Evolutionary conservation across 345 rosid species (phyloP).

Genomic region (Euclidium syriacum): DNA sequence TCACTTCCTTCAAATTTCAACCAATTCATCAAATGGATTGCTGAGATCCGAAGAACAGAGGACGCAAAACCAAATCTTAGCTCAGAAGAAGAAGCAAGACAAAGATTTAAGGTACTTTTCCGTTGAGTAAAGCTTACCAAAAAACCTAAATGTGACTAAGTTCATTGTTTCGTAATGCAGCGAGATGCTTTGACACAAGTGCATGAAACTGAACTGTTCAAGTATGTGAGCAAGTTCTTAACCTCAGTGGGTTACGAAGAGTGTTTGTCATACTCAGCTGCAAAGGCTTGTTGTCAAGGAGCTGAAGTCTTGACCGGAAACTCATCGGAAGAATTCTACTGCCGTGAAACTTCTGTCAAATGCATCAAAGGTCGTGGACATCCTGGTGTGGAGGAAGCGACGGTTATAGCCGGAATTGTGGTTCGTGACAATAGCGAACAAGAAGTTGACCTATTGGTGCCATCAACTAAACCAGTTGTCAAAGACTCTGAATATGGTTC

Average conservation of each 20-base stretch:
- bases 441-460: slow-evolving; percentile 37
- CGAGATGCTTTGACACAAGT: slow-evolving; percentile 43
- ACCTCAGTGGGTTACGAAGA: slow-evolving; percentile 35
- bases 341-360: slow-evolving; percentile 57
- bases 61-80: slow-evolving; percentile 54
- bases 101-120: slow-evolving; percentile 57
- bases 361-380: slow-evolving; percentile 39
- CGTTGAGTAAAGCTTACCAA: too few species aligned
- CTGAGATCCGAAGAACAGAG: slow-evolving; percentile 65
- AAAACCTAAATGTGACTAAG: too few species aligned
- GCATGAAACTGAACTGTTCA: slow-evolving; percentile 40
- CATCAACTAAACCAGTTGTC: slow-evolving; percentile 28
- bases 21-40: slow-evolving; percentile 85
- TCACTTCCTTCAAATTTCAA: slow-evolving; percentile 63
- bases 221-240: slow-evolving; percentile 39
- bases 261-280: slow-evolving; percentile 53
- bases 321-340: slow-evolving; percentile 40
- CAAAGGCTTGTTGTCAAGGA: slow-evolving; percentile 76
- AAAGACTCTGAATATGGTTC: slow-evolving; percentile 37
- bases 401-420: slow-evolving; percentile 27
- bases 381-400: slow-evolving; percentile 24
- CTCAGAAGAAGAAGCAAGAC: slow-evolving; percentile 69
- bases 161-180: slow-evolving; percentile 31
- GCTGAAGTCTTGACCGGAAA: slow-evolving; percentile 62
- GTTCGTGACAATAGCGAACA: slow-evolving; percentile 46